These are phyloP conservation scores for Aquilaria yunnanensis DNA, from an alignment of 345 rosid genomes.

Conservation along the genomic window DNA sequence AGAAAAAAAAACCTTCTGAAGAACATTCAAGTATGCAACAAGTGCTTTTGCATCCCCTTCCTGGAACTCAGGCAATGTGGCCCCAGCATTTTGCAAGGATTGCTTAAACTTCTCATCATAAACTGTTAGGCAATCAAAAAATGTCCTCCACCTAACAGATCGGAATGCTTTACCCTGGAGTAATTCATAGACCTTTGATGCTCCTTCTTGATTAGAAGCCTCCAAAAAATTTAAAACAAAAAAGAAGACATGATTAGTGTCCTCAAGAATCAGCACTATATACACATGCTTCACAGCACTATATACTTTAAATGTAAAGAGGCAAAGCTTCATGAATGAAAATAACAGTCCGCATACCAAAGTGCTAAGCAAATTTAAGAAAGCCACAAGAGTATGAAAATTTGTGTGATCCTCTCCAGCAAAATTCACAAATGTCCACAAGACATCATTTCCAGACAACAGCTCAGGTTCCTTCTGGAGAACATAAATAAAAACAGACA, in stretches of 20 bases:
- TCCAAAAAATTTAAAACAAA: slow-evolving; percentile 23
- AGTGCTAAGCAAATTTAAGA: slow-evolving; percentile 88
- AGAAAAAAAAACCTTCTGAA: slow-evolving; percentile 62
- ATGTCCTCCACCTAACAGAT: slow-evolving; percentile 87
- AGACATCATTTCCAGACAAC: slow-evolving; percentile 82
- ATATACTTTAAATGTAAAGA: background rate
- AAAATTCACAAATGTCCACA: slow-evolving; percentile 97
- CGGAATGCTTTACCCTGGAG: slow-evolving; percentile 87
- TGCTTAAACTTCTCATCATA: slow-evolving; percentile 92
- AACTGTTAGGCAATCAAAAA: slow-evolving; percentile 79
- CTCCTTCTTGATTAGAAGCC: slow-evolving; percentile 96
- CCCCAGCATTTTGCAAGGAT: slow-evolving; percentile 78
- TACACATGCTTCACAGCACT: too few species aligned
- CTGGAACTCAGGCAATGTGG: slow-evolving; percentile 81
- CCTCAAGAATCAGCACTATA: too few species aligned
- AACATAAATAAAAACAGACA: slow-evolving; percentile 7
- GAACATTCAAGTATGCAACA: slow-evolving; percentile 92
- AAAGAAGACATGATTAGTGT: slow-evolving; percentile 2
- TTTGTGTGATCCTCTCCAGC: slow-evolving; percentile 99
- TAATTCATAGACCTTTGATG: slow-evolving; percentile 82
- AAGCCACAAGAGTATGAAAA: slow-evolving; percentile 90
- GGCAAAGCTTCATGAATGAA: background rate
- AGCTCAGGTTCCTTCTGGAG: slow-evolving; percentile 90
- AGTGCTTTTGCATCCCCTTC: slow-evolving; percentile 97
- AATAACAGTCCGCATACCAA: slow-evolving; percentile 53